Base-by-base conservation (phyloP, 352 stramenopile species). In the Pythium diclinum region DNA sequence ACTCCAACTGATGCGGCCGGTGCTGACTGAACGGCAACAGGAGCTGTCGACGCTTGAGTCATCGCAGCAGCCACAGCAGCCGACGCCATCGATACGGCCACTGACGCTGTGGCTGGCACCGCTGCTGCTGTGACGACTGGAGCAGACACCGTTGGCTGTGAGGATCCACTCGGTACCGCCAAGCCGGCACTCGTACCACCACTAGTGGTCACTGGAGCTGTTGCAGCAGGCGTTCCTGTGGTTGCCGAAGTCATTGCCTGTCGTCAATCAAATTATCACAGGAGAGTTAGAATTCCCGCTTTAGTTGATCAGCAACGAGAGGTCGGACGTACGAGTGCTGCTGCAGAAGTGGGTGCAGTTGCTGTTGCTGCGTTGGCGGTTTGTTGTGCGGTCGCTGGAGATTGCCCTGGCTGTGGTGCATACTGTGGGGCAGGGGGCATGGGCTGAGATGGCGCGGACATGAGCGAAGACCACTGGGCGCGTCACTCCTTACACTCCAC, bases 341-440 rank as follows among this genome's bases (percentile, higher is more conserved):
- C 23, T 36, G 47, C n/a, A 40, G 61, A 40, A n/a, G 62, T 19
- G 36, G 55, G 7, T 14, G 25, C 47, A 21, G 62, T 19, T 14
- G 42, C 38, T 63, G 54, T 34, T 34, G 52, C 28, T 21, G 40
- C 19, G 21, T 33, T 54, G 16, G 62, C 56, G 65, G 75, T 69
- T 61, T 80, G 70, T 55, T 81, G 70, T 67, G 76, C 67, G 58
- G 61, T 68, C 61, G 63, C 65, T 71, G 56, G 17, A 36, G 60
- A 25, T 46, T 73, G 61, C 55, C 75, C 64, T 14, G 62, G 40
- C 67, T 74, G 78, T 47, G 75, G 64, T 68, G 78, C 78, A 88
- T 89, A 86, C 69, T 92, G 77, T 69, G 83, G 81, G 69, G 83
- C 78, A 67, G 83, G 71, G 64, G 80, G 77, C 80, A 92, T 89